Evolutionary conservation across 177 flowering plant genomes (phyloP), one percentile per base, ranked within the genome.

Genomic region (Vitis hybrid): DNA sequence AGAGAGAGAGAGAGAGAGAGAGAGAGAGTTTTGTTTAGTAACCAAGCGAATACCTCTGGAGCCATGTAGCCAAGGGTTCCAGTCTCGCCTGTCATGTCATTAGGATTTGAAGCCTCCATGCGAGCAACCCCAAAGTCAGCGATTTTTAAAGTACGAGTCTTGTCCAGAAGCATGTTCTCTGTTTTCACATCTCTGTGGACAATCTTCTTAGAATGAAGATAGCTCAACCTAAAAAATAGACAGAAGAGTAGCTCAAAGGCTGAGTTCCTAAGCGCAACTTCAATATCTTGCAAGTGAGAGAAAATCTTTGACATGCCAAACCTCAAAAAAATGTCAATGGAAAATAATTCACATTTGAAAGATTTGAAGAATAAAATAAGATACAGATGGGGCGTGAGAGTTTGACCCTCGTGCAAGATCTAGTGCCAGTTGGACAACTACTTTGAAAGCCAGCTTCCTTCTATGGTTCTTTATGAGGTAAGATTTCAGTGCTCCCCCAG

Each of bases 31-130:
- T 7, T 39, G 45, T 39, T 39, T 39, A 39, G 45, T 12, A 68
- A 48, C 18, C 2, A 34, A 14, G 30, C 58, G 32, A 48, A 52
- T 79, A 88, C 92, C 92, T 88, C 92, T 14, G 92, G 92, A 39
- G 92, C 92, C 92, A 88, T 88, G 75, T 88, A 88, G 9, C 91
- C 90, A 52, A 88, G 88, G 11, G 92, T 88, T 72, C 92, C 92
- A n/a, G 90, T 87, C 76, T 87, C 90, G 11, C 90, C 92, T 23
- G 92, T 88, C 92, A 88, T 88, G 73, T 88, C 90, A 77, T 76
- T 78, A 34, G 92, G 92, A 75, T 88, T 85, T 60, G 88, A 88
- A 68, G 92, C 92, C 72, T 88, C 92, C 39, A 87, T 76, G n/a
- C 92, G 87, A 76, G 92, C 90, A 71, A 88, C 92, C 14, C 92